Evolutionary conservation across 169 alveolate species (phyloP).

Genomic region (Pseudocohnilembus persalinus): DNA sequence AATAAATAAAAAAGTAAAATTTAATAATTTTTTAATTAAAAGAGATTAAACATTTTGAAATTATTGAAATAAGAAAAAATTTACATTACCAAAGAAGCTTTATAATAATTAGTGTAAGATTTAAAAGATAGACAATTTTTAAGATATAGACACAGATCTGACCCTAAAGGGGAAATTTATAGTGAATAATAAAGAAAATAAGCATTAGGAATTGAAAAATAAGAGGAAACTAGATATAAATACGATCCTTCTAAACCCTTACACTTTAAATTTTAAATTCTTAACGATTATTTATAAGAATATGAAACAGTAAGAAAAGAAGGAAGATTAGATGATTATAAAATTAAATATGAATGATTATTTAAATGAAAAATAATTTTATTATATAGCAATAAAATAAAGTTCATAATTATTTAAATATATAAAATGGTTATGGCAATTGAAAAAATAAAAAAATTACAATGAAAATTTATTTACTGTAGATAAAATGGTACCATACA

Average conservation of each 20-base stretch:
- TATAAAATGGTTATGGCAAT: no score
- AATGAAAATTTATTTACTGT: no score
- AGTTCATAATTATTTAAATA: no score
- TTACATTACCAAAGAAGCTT: conserved; percentile 14
- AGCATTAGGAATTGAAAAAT: background rate
- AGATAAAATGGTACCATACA: no score
- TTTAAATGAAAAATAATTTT: no score
- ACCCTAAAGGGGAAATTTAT: background rate
- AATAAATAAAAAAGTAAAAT: no score
- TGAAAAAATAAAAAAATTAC: no score
- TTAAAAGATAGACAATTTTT: conserved; percentile 18
- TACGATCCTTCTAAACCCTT: conserved; percentile 27
- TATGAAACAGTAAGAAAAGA: conserved; percentile 15
- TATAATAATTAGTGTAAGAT: conserved; percentile 16
- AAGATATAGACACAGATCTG: conserved; percentile 16
- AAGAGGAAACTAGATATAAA: background rate
- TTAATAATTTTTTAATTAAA: background rate
- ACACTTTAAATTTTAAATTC: conserved; percentile 17
- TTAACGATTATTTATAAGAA: conserved; percentile 15
- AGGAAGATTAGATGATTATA: conserved; percentile 12
- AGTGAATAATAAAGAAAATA: conserved; percentile 23
- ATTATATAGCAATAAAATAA: no score
- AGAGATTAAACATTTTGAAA: conserved; percentile 15
- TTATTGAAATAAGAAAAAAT: conserved; percentile 10
- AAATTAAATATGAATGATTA: conserved; percentile 1